Evolutionary conservation across 139 green algal genomes (phyloP), one percentile per base, ranked within the genome.

Genomic region (Chlorella sp.): DNA sequence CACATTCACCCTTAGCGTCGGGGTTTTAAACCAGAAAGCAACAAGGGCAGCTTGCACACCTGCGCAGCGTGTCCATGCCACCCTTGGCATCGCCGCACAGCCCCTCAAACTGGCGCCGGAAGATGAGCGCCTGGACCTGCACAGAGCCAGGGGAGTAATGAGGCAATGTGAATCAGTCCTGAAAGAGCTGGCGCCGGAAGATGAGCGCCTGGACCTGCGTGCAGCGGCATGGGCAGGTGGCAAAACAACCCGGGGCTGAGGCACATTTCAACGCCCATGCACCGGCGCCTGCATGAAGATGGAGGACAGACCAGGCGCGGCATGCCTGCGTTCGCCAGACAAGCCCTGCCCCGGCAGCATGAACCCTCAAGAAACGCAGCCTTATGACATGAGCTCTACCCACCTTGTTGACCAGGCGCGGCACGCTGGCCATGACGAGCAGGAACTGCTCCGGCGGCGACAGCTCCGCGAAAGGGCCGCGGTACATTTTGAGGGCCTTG

Each of bases 371-470:
- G n/a, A n/a, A n/a, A n/a, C n/a, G n/a, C n/a, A n/a, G n/a, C n/a
- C n/a, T n/a, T n/a, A n/a, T n/a, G n/a, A n/a, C n/a, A n/a, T n/a
- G n/a, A n/a, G n/a, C 1, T 2, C 9, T 20, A 32, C 79, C 44
- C 40, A 89, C 84, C 81, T 95, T 95, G 51, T 82, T 67, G 28
- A 77, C 69, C 28, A 95, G 87, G 54, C 92, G 89, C 13, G 92
- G 91, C 26, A 95, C 77, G 26, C n/a, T 62, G 30, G 87, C 65
- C 87, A 95, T 90, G 44, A 73, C 70, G 26, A 84, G 67, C 77
- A 95, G 73, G 72, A 95, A 95, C 64, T 90, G 84, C 84, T 95
- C 92, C 16, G 92, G 92, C 4, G 88, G 80, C 3, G 78, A 88
- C 73, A 95, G 87, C 34, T 91, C 82, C 24, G 73, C 58, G 11